A percentile compares a stretch with the other conserved stretches of the same genome.
These are phyloP conservation scores for Agrocybe praecox DNA, from an alignment of 768 basidiomycete genomes.

Conservation along the genomic window DNA sequence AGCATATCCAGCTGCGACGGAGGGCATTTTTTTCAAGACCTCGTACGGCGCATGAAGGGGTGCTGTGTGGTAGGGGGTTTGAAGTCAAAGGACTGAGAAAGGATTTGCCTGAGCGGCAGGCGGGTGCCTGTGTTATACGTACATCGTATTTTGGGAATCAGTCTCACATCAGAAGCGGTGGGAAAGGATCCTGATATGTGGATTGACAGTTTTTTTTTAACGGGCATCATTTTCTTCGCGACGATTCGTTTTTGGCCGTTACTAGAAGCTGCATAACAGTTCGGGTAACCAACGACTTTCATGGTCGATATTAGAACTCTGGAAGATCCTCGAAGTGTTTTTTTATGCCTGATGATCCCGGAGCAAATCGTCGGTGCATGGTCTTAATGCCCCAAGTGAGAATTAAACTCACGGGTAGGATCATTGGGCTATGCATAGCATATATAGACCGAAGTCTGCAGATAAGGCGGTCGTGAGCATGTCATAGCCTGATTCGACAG, in stretches of 20 bases:
- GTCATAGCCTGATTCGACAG: not conserved
- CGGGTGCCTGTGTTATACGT: slow-evolving; percentile 1
- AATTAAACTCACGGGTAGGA: not conserved
- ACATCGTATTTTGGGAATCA: not conserved
- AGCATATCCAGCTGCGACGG: not conserved
- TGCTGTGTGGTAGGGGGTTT: not conserved
- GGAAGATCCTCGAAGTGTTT: too few relatives aligned
- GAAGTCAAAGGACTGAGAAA: not conserved
- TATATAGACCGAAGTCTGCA: not conserved
- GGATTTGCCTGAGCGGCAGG: not conserved
- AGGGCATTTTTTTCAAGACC: not conserved
- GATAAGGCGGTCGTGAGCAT: not conserved
- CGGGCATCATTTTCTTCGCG: not conserved
- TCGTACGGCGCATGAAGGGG: not conserved
- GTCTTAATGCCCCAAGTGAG: not conserved
- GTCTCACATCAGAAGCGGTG: not conserved
- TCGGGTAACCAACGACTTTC: not conserved
- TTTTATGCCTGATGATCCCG: too few relatives aligned
- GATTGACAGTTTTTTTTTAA: not conserved
- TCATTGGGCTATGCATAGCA: not conserved
- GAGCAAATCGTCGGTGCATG: not conserved
- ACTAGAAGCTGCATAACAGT: not conserved
- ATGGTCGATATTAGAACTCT: too few relatives aligned
- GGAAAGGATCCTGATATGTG: not conserved
- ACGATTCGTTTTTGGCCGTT: not conserved